Conservation (phyloP, 805 yeast species). For the Pichia nakasei region DNA sequence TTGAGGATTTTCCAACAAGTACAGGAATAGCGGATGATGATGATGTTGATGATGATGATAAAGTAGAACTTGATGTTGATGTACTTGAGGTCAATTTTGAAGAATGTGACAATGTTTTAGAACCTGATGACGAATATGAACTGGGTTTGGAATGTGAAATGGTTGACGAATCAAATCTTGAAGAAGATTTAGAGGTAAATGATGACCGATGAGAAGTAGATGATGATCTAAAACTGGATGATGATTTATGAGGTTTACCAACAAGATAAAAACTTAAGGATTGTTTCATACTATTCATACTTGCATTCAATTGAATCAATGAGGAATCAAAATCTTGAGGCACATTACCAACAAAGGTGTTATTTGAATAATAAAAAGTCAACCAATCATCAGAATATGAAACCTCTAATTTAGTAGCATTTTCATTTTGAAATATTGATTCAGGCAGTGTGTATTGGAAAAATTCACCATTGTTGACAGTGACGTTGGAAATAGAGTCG, state of each 20-base stretch:
- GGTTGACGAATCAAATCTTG: slow-evolving; percentile 21
- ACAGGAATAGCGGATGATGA: slow-evolving; percentile 17
- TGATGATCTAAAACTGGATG: slow-evolving; percentile 18
- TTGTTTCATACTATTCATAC: slow-evolving; percentile 28
- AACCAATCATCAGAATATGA: slow-evolving; percentile 54
- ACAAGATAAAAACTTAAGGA: slow-evolving; percentile 40
- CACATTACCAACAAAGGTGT: slow-evolving; percentile 62
- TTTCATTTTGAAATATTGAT: slow-evolving; percentile 47
- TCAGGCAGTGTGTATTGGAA: slow-evolving; percentile 48
- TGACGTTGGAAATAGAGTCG: slow-evolving; percentile 42
- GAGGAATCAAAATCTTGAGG: slow-evolving; percentile 40
- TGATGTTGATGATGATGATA: slow-evolving; percentile 3
- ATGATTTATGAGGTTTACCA: slow-evolving; percentile 34
- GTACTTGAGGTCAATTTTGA: slow-evolving; percentile 25
- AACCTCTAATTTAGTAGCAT: slow-evolving; percentile 41
- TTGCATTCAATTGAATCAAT: slow-evolving; percentile 34
- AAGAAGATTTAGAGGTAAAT: slow-evolving; percentile 20
- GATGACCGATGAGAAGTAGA: slow-evolving; percentile 13
- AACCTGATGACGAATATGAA: slow-evolving; percentile 20
- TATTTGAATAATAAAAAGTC: slow-evolving; percentile 45
- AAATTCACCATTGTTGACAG: slow-evolving; percentile 58
- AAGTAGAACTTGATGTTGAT: slow-evolving; percentile 23
- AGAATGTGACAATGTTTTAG: slow-evolving; percentile 19
- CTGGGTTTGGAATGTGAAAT: background rate
- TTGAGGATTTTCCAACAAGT: slow-evolving; percentile 17